Evolutionary conservation across 1,284 basidiomycete genomes (phyloP), one percentile per base, ranked within the genome.

Genomic region (Trichosporon inkin): DNA sequence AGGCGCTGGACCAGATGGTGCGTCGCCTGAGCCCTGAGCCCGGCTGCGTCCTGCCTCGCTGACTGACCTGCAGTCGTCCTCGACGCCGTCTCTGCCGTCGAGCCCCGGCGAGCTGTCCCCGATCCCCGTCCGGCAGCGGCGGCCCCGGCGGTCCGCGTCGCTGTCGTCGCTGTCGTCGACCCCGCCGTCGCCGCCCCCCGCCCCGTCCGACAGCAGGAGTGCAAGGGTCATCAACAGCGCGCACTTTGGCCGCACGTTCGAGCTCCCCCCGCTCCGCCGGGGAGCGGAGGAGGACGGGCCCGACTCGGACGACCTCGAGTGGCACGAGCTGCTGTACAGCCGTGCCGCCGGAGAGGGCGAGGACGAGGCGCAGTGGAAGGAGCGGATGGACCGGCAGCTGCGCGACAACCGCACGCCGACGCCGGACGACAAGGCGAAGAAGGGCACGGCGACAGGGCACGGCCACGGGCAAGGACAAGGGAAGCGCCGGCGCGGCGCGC

Each of bases 1-100:
- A 91, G 53, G 83, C 83, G 6, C 73, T 93, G 61, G 89, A 93
- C 72, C 81, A 80, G 55, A 84, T 88, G 71, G 88, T 87, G 79
- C 79, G 86, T 81, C n/a, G n/a, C n/a, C n/a, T n/a, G n/a, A n/a
- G n/a, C n/a, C n/a, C n/a, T n/a, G n/a, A n/a, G n/a, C n/a, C n/a
- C n/a, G n/a, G n/a, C n/a, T n/a, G n/a, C n/a, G n/a, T n/a, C 52
- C 39, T 36, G 8, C 52, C 17, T 35, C 36, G 17, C 22, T 22
- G n/a, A n/a, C 44, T 62, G 22, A 58, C 53, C 16, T 8, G 1
- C 56, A 64, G 58, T 61, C 58, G 0, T 59, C 62, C 2, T 58
- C 64, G n/a, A 56, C 66, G 1, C 58, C 63, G 6, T 68, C 66
- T 10, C 56, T 68, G 1, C 63, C 66, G 8, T 19, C 32, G 10